phyloP scores from a whole-genome alignment of 495 filamentous ascomycete genomes.

The Pyrenula massariospora region DNA sequence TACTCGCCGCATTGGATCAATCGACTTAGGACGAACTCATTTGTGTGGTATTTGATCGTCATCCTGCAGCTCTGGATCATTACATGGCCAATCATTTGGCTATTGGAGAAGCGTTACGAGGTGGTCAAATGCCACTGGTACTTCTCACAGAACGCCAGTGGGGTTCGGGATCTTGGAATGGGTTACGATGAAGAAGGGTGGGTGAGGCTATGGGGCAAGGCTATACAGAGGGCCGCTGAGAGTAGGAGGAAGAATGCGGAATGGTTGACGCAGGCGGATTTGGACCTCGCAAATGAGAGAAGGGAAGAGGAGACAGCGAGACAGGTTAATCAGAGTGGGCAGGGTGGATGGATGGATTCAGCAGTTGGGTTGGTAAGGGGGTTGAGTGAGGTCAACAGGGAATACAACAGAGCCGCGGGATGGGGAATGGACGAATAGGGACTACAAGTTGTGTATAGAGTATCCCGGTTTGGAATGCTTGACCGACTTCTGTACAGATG shows the following conservation, averaged over 20 bases:
- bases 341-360: not conserved
- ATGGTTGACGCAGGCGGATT: slow-evolving; percentile 7
- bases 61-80: slow-evolving; percentile 35
- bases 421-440: not conserved
- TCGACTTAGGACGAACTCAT: slow-evolving; percentile 21
- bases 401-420: not conserved
- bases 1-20: slow-evolving; percentile 39
- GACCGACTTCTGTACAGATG: too few relatives aligned
- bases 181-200: slow-evolving; percentile 16
- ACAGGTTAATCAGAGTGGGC: not conserved
- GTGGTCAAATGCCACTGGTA: slow-evolving; percentile 22
- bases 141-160: slow-evolving; percentile 10
- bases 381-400: not conserved
- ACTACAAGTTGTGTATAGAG: too few relatives aligned
- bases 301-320: not conserved
- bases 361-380: not conserved
- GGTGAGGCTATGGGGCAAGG: slow-evolving; percentile 25
- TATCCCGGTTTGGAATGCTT: too few relatives aligned
- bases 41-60: slow-evolving; percentile 23
- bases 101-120: slow-evolving; percentile 28
- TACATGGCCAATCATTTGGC: slow-evolving; percentile 30
- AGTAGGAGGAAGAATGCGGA: slow-evolving; percentile 4
- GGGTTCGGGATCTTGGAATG: slow-evolving; percentile 13
- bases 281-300: not conserved
- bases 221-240: slow-evolving; percentile 20